These are phyloP conservation scores for Russula abietina DNA, from an alignment of 768 basidiomycete genomes.

Conservation along the genomic window DNA sequence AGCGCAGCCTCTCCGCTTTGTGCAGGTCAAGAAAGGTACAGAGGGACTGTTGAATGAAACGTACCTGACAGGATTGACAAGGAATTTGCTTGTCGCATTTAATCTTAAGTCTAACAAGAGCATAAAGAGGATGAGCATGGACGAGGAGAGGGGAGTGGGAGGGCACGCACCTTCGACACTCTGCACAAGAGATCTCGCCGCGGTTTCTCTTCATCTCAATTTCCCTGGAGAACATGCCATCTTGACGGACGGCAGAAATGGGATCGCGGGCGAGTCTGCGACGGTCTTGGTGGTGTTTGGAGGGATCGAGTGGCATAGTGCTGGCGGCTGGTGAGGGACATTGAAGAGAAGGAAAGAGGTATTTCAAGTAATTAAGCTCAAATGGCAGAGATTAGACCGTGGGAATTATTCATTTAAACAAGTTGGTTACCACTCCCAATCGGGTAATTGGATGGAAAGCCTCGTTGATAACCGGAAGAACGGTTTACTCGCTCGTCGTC, in stretches of 20 bases:
- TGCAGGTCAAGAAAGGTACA: background rate
- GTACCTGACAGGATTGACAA: constrained; percentile 68
- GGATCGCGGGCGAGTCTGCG: constrained; percentile 47
- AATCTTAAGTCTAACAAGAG: constrained; percentile 54
- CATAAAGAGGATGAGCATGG: background rate
- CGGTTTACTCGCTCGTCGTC: background rate
- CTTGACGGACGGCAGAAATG: constrained; percentile 45
- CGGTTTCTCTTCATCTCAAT: constrained; percentile 68
- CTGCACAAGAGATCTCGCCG: constrained; percentile 73
- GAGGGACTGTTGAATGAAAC: constrained; percentile 22
- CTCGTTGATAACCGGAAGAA: background rate
- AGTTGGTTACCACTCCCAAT: constrained; percentile 5
- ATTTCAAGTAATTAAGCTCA: constrained; percentile 20
- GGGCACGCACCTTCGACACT: constrained; percentile 67
- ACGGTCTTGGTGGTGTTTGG: constrained; percentile 39
- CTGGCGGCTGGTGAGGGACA: constrained; percentile 8
- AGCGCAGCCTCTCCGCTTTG: constrained; percentile 59
- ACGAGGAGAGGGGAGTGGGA: constrained; percentile 9
- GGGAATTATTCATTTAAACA: constrained; percentile 1
- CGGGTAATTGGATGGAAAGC: background rate
- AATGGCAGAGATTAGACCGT: background rate
- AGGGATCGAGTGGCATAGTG: constrained; percentile 52
- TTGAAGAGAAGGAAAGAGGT: background rate
- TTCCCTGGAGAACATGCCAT: constrained; percentile 53
- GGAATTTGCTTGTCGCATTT: constrained; percentile 81